These are phyloP conservation scores for Microcyclosporella mali DNA, from an alignment of 2,329 filamentous ascomycete species.

Conservation along the genomic window DNA sequence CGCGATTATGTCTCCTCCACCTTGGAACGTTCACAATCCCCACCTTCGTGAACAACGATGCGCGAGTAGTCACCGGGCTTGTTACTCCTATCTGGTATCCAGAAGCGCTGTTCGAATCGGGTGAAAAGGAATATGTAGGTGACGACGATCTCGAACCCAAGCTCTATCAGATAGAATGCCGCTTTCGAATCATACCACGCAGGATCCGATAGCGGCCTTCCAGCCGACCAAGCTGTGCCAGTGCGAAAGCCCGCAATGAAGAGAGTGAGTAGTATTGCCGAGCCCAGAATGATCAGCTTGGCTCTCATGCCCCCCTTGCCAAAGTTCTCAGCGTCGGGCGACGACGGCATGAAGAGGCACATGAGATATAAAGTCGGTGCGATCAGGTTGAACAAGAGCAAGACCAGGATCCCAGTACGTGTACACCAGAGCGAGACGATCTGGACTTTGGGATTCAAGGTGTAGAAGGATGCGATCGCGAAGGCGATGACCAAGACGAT, in stretches of 20 bases:
- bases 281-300: slow-evolving; percentile 14
- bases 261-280: slow-evolving; percentile 9
- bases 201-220: slow-evolving; percentile 9
- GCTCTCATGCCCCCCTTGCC: slow-evolving; percentile 9
- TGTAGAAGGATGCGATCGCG: slow-evolving; percentile 12
- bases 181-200: slow-evolving; percentile 15
- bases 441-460: slow-evolving; percentile 2
- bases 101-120: slow-evolving; percentile 17
- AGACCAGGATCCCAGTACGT: slow-evolving; percentile 52
- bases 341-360: slow-evolving; percentile 32
- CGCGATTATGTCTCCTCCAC: too few relatives aligned
- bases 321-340: slow-evolving; percentile 7
- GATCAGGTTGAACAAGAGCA: slow-evolving; percentile 56
- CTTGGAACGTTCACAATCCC: too few relatives aligned
- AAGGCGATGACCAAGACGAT: slow-evolving; percentile 16
- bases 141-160: slow-evolving; percentile 18
- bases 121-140: slow-evolving; percentile 13
- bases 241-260: slow-evolving; percentile 14
- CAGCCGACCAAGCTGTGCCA: slow-evolving; percentile 11
- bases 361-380: slow-evolving; percentile 51
- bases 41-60: neutral
- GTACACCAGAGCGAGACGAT: slow-evolving; percentile 2
- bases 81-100: slow-evolving; percentile 14
- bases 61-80: slow-evolving; percentile 5
- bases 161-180: slow-evolving; percentile 14